Percentiles rank a stretch among this genome's conserved stretches.
Conservation (phyloP, 140 eudicot genomes). For the Stevia rebaudiana region DNA sequence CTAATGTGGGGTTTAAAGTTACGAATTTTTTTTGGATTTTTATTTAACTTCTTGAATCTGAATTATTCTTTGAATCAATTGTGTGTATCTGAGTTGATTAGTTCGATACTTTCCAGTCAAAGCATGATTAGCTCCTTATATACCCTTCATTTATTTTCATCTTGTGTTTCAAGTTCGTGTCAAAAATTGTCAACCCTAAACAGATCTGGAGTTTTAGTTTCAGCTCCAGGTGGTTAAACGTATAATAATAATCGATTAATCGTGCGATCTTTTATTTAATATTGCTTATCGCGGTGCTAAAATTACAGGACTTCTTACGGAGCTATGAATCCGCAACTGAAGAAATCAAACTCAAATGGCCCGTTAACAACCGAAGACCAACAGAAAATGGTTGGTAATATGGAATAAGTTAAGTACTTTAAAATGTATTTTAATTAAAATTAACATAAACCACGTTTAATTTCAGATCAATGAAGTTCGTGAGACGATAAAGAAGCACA, state of each 20-base stretch:
- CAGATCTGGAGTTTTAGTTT: no score
- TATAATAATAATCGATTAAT: neutral
- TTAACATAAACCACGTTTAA: neutral
- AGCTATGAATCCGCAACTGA: conserved; percentile 40
- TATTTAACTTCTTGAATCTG: no score
- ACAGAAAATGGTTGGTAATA: conserved; percentile 32
- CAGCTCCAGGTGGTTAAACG: no score
- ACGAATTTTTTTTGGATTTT: no score
- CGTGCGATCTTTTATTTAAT: neutral
- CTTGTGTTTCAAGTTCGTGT: no score
- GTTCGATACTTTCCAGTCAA: no score
- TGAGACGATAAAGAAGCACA: conserved; percentile 29
- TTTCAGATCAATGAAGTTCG: conserved; percentile 75
- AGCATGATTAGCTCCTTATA: no score
- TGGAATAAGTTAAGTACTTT: neutral
- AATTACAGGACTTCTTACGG: conserved; percentile 8
- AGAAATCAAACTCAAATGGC: conserved; percentile 30
- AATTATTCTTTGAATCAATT: no score
- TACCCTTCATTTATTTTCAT: neutral
- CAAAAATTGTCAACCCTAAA: neutral
- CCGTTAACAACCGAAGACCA: conserved; percentile 36
- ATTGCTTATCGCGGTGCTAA: neutral
- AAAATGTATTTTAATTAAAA: neutral
- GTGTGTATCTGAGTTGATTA: neutral
- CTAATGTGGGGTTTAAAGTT: no score